Conservation (phyloP, 345 rosid genomes). For the Syzygium aromaticum region DNA sequence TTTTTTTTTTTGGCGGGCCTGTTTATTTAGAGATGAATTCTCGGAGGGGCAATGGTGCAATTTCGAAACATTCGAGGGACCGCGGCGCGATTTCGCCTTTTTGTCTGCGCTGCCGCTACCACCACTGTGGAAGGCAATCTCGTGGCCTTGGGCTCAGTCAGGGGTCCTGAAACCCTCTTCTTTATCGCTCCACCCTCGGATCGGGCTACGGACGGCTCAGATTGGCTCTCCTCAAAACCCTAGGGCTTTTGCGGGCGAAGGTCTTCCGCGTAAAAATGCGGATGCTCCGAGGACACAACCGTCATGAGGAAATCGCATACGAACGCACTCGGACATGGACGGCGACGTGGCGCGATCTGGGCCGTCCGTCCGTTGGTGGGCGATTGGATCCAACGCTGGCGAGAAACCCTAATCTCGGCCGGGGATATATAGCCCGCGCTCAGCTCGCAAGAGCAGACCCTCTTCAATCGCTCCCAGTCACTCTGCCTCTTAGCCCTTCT, state of each 20-base stretch:
- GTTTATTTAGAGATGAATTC: neutral
- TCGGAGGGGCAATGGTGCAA: neutral
- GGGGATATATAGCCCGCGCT: neutral
- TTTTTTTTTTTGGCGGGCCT: neutral
- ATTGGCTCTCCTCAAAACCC: constrained; percentile 1
- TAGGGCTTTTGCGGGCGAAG: constrained; percentile 3
- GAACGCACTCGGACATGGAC: neutral
- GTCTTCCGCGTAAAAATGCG: neutral
- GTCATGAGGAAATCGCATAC: neutral
- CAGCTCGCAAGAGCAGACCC: neutral
- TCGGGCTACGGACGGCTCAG: neutral
- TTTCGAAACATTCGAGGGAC: neutral
- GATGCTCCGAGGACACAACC: neutral
- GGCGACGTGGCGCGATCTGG: neutral
- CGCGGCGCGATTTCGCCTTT: neutral
- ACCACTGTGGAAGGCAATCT: neutral
- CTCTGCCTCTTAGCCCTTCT: neutral
- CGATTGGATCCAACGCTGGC: neutral
- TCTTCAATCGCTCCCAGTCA: neutral
- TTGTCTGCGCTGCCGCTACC: neutral
- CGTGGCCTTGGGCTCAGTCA: neutral
- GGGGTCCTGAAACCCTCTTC: neutral
- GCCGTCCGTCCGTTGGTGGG: neutral
- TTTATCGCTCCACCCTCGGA: neutral
- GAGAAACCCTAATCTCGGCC: neutral